A percentile compares a stretch with the other conserved stretches of the same genome.
phyloP scores from a whole-genome alignment of 345 rosid genomes.

The Rhodamnia argentea region DNA sequence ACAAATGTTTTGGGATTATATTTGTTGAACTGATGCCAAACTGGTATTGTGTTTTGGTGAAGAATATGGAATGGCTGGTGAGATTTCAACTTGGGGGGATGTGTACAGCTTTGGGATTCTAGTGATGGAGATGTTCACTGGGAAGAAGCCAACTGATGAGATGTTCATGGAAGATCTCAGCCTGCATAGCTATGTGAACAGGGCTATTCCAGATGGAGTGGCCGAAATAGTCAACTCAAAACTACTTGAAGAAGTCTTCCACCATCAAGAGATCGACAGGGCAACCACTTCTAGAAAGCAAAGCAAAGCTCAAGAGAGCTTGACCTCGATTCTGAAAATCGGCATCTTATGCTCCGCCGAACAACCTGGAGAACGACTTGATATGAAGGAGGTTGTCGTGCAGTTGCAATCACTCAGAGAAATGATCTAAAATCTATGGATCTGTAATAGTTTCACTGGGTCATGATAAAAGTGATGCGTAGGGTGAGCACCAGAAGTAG shows the following conservation, averaged over 20 bases:
- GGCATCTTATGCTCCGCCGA: slow-evolving; percentile 9
- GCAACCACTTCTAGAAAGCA: not conserved
- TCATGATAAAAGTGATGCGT: not conserved
- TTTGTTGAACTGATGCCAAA: not conserved
- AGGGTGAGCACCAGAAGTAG: not conserved
- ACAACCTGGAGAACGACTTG: slow-evolving; percentile 1
- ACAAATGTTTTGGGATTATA: not conserved
- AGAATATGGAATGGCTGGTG: slow-evolving; percentile 18
- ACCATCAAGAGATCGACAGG: not conserved
- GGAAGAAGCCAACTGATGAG: slow-evolving; percentile 16
- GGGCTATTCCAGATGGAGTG: slow-evolving; percentile 7
- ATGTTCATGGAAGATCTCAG: slow-evolving; percentile 13
- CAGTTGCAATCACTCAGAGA: slow-evolving; percentile 5
- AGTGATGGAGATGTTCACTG: slow-evolving; percentile 20
- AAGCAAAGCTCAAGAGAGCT: slow-evolving; percentile 2
- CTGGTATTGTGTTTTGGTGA: not conserved
- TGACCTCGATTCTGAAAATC: slow-evolving; percentile 2
- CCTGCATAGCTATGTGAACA: slow-evolving; percentile 13
- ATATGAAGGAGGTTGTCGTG: not conserved
- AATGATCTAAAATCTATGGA: not conserved
- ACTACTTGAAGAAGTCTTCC: slow-evolving; percentile 4
- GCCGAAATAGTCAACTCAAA: not conserved
- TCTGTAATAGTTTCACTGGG: not conserved
- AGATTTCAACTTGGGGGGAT: slow-evolving; percentile 20
- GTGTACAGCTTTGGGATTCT: slow-evolving; percentile 28